Evolutionary conservation across 1,284 basidiomycete genomes (phyloP).

Genomic region (Irpex sp.): DNA sequence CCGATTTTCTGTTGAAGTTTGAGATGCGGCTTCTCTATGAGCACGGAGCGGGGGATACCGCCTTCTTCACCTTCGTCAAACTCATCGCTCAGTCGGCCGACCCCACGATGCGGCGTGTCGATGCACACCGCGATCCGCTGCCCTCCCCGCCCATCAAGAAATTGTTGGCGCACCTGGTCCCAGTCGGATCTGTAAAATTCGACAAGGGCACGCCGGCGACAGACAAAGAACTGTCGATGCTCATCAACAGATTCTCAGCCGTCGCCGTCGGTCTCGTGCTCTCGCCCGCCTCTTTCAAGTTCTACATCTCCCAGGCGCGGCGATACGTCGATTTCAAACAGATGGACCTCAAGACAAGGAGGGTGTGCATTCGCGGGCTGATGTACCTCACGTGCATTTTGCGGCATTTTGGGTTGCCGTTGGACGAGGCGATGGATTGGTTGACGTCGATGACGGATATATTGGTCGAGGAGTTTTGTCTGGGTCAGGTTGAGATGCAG

Average conservation of each 20-base stretch:
- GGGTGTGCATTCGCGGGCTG: constrained; percentile 74
- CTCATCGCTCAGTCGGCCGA: constrained; percentile 58
- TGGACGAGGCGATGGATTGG: constrained; percentile 65
- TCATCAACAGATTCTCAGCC: constrained; percentile 85
- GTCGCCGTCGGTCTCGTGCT: constrained; percentile 78
- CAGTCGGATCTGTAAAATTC: constrained; percentile 70
- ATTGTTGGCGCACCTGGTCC: constrained; percentile 76
- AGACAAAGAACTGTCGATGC: constrained; percentile 65
- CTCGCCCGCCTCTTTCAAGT: constrained; percentile 53
- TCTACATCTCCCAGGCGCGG: constrained; percentile 58
- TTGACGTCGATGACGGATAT: constrained; percentile 58
- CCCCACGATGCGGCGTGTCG: constrained; percentile 15
- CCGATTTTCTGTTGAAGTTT: constrained; percentile 68
- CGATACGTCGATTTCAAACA: constrained; percentile 67
- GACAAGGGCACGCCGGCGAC: constrained; percentile 52
- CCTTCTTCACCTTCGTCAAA: constrained; percentile 81
- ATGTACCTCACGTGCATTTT: constrained; percentile 74
- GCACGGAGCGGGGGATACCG: constrained; percentile 60
- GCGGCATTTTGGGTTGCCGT: constrained; percentile 51
- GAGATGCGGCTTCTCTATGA: constrained; percentile 54
- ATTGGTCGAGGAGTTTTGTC: constrained; percentile 53
- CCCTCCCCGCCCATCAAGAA: constrained; percentile 47
- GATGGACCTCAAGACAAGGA: constrained; percentile 69
- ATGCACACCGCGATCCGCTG: constrained; percentile 15
- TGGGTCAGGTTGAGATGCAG: no score